Percentiles rank a stretch among this genome's conserved stretches.
phyloP scores from a whole-genome alignment of 805 yeast species.

The Lipomyces sp. region DNA sequence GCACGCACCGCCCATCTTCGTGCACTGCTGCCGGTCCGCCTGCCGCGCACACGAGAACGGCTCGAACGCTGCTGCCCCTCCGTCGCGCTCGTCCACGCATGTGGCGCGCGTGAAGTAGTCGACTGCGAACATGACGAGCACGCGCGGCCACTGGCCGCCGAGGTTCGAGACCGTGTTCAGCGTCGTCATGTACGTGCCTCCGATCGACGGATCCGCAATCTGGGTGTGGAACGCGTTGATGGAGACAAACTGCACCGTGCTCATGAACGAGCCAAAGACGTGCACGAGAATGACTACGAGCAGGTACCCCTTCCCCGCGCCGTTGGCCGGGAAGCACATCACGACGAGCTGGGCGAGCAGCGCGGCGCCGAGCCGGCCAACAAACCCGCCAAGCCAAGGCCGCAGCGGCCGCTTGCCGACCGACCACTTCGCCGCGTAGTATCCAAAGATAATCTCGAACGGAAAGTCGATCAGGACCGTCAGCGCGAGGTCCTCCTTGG shows the following conservation, averaged over 20 bases:
- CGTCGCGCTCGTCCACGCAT: slow-evolving; percentile 44
- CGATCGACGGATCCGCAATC: slow-evolving; percentile 92
- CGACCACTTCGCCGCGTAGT: slow-evolving; percentile 94
- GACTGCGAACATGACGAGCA: slow-evolving; percentile 73
- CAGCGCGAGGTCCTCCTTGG: slow-evolving; percentile 89
- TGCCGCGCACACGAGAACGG: slow-evolving; percentile 40
- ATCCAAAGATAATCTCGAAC: slow-evolving; percentile 90
- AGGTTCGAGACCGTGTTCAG: slow-evolving; percentile 86
- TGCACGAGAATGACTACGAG: slow-evolving; percentile 76
- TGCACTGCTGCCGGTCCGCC: slow-evolving; percentile 50
- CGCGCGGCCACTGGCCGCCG: slow-evolving; percentile 97
- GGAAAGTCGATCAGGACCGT: slow-evolving; percentile 94
- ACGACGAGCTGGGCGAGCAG: slow-evolving; percentile 70
- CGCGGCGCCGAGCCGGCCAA: slow-evolving; percentile 79
- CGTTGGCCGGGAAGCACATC: slow-evolving; percentile 59
- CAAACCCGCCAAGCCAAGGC: slow-evolving; percentile 88
- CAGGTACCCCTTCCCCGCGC: slow-evolving; percentile 56
- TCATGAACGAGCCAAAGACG: slow-evolving; percentile 82
- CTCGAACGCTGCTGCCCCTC: slow-evolving; percentile 22
- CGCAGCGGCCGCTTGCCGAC: slow-evolving; percentile 61
- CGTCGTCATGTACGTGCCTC: slow-evolving; percentile 98
- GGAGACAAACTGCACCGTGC: slow-evolving; percentile 92
- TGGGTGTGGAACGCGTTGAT: slow-evolving; percentile 92
- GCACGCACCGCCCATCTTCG: slow-evolving; percentile 54
- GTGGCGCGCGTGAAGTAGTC: slow-evolving; percentile 69